These are phyloP conservation scores for Lachnum nothofagi DNA, from an alignment of 2,329 filamentous ascomycete genomes.

Conservation along the genomic window DNA sequence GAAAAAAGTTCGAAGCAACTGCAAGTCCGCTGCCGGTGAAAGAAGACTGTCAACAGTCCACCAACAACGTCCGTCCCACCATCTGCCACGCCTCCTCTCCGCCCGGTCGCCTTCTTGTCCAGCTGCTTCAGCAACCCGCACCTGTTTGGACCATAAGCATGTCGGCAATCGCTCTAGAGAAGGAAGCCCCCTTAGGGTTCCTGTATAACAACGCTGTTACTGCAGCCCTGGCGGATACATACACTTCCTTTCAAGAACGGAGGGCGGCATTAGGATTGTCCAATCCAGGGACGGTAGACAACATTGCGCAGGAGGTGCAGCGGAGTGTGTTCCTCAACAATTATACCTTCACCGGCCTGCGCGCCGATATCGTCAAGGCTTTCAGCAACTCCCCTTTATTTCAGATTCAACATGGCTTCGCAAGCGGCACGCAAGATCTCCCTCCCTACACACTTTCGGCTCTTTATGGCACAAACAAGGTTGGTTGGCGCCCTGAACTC, in stretches of 20 bases:
- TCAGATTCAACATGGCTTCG: constrained; percentile 95
- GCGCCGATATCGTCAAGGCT: constrained; percentile 93
- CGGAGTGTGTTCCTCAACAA: constrained; percentile 95
- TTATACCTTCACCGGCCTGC: constrained; percentile 92
- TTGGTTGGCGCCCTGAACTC: constrained; percentile 42
- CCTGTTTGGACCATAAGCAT: constrained; percentile 17
- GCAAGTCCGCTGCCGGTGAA: constrained; percentile 5
- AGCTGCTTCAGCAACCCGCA: neutral
- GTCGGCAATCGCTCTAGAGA: constrained; percentile 30
- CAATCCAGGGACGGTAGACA: constrained; percentile 90
- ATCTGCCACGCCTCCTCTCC: neutral
- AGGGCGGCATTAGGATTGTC: constrained; percentile 81
- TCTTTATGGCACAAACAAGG: constrained; percentile 88
- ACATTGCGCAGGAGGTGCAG: constrained; percentile 84
- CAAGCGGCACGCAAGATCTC: constrained; percentile 81
- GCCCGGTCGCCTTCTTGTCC: constrained; percentile 2
- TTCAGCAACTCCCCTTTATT: constrained; percentile 92
- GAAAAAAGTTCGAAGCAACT: constrained; percentile 14
- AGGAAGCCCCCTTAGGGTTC: constrained; percentile 55
- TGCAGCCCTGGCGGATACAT: constrained; percentile 66
- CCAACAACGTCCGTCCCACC: constrained; percentile 5
- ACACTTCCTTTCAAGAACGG: constrained; percentile 76
- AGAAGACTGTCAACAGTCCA: constrained; percentile 8
- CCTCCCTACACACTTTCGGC: constrained; percentile 94
- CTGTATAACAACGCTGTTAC: constrained; percentile 70